Base-by-base conservation (phyloP, 2,329 filamentous ascomycete species). In the Thermomyces lanuginosus region DNA sequence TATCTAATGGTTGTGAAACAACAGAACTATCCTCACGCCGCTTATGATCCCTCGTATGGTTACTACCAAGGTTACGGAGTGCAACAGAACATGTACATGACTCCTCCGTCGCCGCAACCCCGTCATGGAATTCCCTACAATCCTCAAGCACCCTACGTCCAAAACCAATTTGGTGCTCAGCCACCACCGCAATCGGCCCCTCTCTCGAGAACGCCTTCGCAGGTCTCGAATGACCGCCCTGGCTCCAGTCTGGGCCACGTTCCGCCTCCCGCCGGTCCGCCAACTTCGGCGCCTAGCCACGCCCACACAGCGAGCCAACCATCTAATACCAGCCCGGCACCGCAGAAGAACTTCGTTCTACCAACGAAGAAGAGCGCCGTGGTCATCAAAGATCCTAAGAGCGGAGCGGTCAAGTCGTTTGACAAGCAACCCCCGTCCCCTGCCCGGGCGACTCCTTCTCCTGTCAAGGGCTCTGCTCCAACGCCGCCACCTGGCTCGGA, bases 201-300 rank as follows among this genome's bases (percentile, higher is more conserved):
- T 21, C 84, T 92, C 76, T 89, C 84, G 2, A 76, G 84, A 41
- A 83, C 72, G 34, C 70, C 77, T 2, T 91, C 82, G 2, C 79
- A 89, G 51, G 66, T 77, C 30, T 79, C 79, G 55, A 42, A 74
- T 14, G 78, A 80, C 54, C 61, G 69, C 35, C 69, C 70, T 10
- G 53, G 60, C 6, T 72, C 71, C 21, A 70, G 66, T 40, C 52
- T 72, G 16, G 64, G 66, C 23, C 66, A 79, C 61, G 51, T 72
- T 47, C 57, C 56, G 23, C 51, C 55, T 26, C 50, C 58, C 8
- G 44, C 57, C 10, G 47, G 55, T 11, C 63, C 78, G 21, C 59
- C 65, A 9, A 56, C 59, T 24, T n/a, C n/a, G n/a, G n/a, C n/a
- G n/a, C 46, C 60, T 15, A 54, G 53, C 15, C 47, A 53, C 39